These are phyloP conservation scores for Tricholoma bakamatsutake DNA, from an alignment of 768 basidiomycete species.

Conservation along the genomic window DNA sequence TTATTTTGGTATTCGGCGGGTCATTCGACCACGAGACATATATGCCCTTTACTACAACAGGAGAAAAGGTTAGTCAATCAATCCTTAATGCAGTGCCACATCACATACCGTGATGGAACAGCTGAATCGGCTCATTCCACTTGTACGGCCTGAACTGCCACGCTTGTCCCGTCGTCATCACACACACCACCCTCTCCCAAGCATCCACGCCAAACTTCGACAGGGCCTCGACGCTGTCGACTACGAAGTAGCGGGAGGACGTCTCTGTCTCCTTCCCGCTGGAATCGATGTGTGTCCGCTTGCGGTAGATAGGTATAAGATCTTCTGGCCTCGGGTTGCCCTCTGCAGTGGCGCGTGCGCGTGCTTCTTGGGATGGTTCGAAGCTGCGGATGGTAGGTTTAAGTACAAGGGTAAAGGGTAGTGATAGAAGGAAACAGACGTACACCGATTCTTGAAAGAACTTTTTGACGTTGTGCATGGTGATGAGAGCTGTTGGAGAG, in stretches of 20 bases:
- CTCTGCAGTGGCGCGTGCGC: constrained; percentile 58
- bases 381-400: constrained; percentile 37
- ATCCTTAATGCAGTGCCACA: neutral
- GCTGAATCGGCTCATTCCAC: constrained; percentile 86
- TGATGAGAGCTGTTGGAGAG: constrained; percentile 89
- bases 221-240: constrained; percentile 90
- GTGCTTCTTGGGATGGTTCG: constrained; percentile 71
- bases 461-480: constrained; percentile 95
- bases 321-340: constrained; percentile 77
- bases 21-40: constrained; percentile 95
- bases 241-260: constrained; percentile 71
- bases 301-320: constrained; percentile 82
- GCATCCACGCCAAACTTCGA: constrained; percentile 89
- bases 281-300: constrained; percentile 64
- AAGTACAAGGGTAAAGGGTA: neutral
- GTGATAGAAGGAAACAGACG: constrained; percentile 16
- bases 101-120: constrained; percentile 85
- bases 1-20: constrained; percentile 80
- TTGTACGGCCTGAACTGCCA: constrained; percentile 99
- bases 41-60: constrained; percentile 77
- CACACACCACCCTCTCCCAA: constrained; percentile 96
- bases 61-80: neutral
- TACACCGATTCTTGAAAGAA: constrained; percentile 89
- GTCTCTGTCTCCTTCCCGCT: constrained; percentile 54
- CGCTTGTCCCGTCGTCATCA: constrained; percentile 96